phyloP scores from a whole-genome alignment of 1,139 yeast species.

The Yamadazyma diddensiae region DNA sequence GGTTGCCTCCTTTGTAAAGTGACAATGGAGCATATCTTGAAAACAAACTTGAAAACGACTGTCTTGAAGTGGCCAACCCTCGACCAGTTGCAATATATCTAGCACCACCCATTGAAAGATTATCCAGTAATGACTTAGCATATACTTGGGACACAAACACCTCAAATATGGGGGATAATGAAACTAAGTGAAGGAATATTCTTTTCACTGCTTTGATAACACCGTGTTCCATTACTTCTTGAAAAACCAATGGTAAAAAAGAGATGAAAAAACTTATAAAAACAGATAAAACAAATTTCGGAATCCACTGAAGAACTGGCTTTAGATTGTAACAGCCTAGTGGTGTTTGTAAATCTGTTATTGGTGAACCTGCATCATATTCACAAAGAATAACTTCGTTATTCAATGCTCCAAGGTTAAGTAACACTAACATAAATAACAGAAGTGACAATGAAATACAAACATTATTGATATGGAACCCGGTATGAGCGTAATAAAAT shows the following conservation, averaged over 20 bases:
- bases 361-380: slow-evolving; percentile 41
- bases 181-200: slow-evolving; percentile 60
- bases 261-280: slow-evolving; percentile 83
- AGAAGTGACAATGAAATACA: slow-evolving; percentile 76
- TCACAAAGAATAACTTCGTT: slow-evolving; percentile 60
- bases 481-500: slow-evolving; percentile 89
- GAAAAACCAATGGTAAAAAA: slow-evolving; percentile 73
- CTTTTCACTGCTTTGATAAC: slow-evolving; percentile 58
- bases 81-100: slow-evolving; percentile 81
- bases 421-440: slow-evolving; percentile 61
- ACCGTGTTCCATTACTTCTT: slow-evolving; percentile 80
- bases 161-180: slow-evolving; percentile 81
- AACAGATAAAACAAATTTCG: slow-evolving; percentile 75
- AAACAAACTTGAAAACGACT: slow-evolving; percentile 57
- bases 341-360: slow-evolving; percentile 61
- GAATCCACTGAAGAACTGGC: slow-evolving; percentile 79
- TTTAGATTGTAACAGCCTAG: slow-evolving; percentile 71
- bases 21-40: slow-evolving; percentile 63
- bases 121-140: slow-evolving; percentile 65
- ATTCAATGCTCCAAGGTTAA: slow-evolving; percentile 65
- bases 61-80: slow-evolving; percentile 75
- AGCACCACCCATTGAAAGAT: slow-evolving; percentile 80
- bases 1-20: slow-evolving; percentile 61
- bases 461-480: slow-evolving; percentile 80
- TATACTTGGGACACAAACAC: slow-evolving; percentile 86